Base-by-base conservation (phyloP, 1,284 basidiomycete species). In the Leucoagaricus sp. region DNA sequence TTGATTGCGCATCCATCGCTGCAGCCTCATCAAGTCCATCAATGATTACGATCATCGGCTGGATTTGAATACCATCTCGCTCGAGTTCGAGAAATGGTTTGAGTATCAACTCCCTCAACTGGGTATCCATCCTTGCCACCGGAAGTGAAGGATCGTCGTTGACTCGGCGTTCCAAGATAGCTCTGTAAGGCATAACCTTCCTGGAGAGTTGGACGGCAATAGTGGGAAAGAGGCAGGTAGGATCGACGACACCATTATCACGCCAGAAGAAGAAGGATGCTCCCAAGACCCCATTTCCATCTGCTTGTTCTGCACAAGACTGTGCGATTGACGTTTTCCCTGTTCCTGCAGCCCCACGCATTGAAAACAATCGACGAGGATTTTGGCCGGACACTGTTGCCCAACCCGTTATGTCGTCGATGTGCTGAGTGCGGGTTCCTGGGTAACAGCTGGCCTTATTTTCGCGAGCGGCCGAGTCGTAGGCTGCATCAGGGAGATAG, bases 271-370 rank as follows among this genome's bases (percentile, higher is more conserved):
- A 50, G 49, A 50, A 50, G 4, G 28, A 17, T 2, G 49, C 49
- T 17, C 31, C 49, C 31, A 50, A 23, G 8, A 17, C 21, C 8
- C 31, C 31, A 5, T 8, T n/a, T 13, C 23, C 17, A 7, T 8
- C n/a, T 23, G n/a, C 17, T 23, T 33, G 13, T 13, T 50, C 21
- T 15, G 49, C 49, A 15, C n/a, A 9, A 6, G 49, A 38, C 13
- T 38, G 31, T 12, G 49, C 49, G 31, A 50, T 50, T 12, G 49
- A 13, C 21, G 49, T 34, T 38, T 50, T 50, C 9, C 49, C 49
- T 21, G 25, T 9, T 19, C 49, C 49, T 7, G 49, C 49, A 3
- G 49, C 31, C n/a, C 49, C 49, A 3, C 17, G n/a, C 21, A 50
- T n/a, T 31, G 31, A 50, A 15, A 49, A n/a, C 19, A 44, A 19